These are phyloP conservation scores for Phaeodactylum tricornutum DNA, from an alignment of 108 stramenopile genomes.

Conservation along the genomic window DNA sequence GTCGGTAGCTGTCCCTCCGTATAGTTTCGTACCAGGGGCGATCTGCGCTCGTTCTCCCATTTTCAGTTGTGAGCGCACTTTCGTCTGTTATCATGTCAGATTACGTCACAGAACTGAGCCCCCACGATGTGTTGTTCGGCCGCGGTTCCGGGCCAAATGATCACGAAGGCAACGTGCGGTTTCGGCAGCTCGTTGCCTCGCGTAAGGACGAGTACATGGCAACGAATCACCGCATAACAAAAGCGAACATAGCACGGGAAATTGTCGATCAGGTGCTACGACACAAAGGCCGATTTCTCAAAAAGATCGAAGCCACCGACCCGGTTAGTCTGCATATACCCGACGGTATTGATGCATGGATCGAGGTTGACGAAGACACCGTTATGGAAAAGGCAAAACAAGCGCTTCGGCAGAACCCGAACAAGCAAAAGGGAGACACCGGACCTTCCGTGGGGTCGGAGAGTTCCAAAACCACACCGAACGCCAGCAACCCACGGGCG, in stretches of 20 bases:
- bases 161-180: slow-evolving; percentile 66
- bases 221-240: slow-evolving; percentile 42
- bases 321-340: slow-evolving; percentile 25
- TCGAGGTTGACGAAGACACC: slow-evolving; percentile 31
- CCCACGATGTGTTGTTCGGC: slow-evolving; percentile 63
- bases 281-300: slow-evolving; percentile 61
- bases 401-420: slow-evolving; percentile 43
- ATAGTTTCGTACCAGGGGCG: too few relatives aligned
- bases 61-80: too few relatives aligned
- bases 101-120: slow-evolving; percentile 19
- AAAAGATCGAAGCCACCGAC: slow-evolving; percentile 35
- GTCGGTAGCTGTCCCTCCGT: too few relatives aligned
- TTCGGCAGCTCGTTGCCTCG: slow-evolving; percentile 38
- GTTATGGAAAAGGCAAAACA: slow-evolving; percentile 67
- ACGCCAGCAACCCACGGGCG: too few relatives aligned
- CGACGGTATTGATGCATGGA: slow-evolving; percentile 33
- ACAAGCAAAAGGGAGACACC: slow-evolving; percentile 13
- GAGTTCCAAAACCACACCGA: too few relatives aligned
- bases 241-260: slow-evolving; percentile 63
- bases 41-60: too few relatives aligned
- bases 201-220: slow-evolving; percentile 40
- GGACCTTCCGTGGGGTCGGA: too few relatives aligned
- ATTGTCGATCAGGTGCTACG: slow-evolving; percentile 56
- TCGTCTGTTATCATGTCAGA: not conserved
- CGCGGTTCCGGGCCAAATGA: slow-evolving; percentile 64